A percentile compares a stretch with the other conserved stretches of the same genome.
Conservation (phyloP, 805 yeast species). For the Ogataea salicorniae region DNA sequence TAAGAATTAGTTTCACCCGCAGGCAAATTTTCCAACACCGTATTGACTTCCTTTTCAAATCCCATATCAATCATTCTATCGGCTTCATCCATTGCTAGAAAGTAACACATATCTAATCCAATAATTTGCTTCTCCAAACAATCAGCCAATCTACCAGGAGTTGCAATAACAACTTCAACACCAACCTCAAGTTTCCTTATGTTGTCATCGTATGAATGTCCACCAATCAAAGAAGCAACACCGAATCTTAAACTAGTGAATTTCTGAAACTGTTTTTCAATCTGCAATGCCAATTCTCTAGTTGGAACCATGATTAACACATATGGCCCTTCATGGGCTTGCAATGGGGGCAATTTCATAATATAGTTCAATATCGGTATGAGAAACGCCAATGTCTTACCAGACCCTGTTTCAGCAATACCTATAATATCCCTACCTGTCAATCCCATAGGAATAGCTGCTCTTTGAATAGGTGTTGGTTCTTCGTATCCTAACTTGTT, state of each 20-base stretch:
- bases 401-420: constrained; percentile 95
- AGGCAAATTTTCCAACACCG: constrained; percentile 55
- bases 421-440: constrained; percentile 67
- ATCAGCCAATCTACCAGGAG: constrained; percentile 90
- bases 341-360: constrained; percentile 40
- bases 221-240: constrained; percentile 77
- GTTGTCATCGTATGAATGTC: constrained; percentile 78
- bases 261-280: constrained; percentile 53
- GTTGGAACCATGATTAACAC: constrained; percentile 85
- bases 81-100: constrained; percentile 85
- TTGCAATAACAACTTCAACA: constrained; percentile 80
- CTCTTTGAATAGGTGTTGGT: constrained; percentile 91
- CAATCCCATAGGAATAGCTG: constrained; percentile 71
- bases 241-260: constrained; percentile 34
- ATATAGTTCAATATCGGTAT: constrained; percentile 65
- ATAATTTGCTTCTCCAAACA: constrained; percentile 65
- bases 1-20: constrained; percentile 37
- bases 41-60: constrained; percentile 72
- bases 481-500: constrained; percentile 40
- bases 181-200: constrained; percentile 53
- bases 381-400: constrained; percentile 82
- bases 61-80: constrained; percentile 96
- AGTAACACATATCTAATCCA: constrained; percentile 54
- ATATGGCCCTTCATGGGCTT: constrained; percentile 61
- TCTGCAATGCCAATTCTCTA: constrained; percentile 89